Evolutionary conservation across 768 basidiomycete genomes (phyloP), one percentile per base, ranked within the genome.

Genomic region (Trametes meyenii): DNA sequence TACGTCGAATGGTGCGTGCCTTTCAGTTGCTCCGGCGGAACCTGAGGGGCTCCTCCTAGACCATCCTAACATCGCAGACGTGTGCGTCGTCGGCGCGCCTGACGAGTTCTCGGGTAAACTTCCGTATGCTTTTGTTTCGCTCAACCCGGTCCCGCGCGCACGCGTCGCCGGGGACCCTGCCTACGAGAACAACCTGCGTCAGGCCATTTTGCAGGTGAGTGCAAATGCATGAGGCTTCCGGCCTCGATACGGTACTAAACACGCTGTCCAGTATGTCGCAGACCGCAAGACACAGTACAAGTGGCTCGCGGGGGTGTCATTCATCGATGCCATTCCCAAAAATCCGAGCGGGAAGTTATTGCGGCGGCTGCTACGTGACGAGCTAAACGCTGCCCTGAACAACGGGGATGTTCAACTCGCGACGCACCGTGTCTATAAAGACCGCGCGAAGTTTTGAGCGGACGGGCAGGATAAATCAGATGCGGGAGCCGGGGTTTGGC

Each of bases 31-130:
- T 0, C 89, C 88, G 2, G 87, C 89, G 4, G 88, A 89, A 63
- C 76, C 89, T 10, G 88, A 89, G 67, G 88, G 83, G 19, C 85
- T 85, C 60, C 67, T 88, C n/a, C 70, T 88, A 24, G 79, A 76
- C 44, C 85, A 89, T 63, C 72, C 79, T 0, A 86, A 87, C 65
- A 82, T 89, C 21, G 76, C 77, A 4, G 83, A 87, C 44, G 77
- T 78, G 1, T 88, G 88, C 64, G 87, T 90, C 2, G 83, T 90
- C 17, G 83, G 86, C 0, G 67, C 86, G 36, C 83, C 82, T 8
- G 85, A 91, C 67, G 88, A 89, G 10, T 90, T 83, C 61, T 85
- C 83, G 60, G 89, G 89, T 14, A 89, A 91, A 69, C 74, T 88
- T 5, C 89, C 89, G 0, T 69, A 89, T 67, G 90, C 88, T 4